phyloP scores from a whole-genome alignment of 805 yeast genomes.

The Kluyveromyces dobzhanskii region DNA sequence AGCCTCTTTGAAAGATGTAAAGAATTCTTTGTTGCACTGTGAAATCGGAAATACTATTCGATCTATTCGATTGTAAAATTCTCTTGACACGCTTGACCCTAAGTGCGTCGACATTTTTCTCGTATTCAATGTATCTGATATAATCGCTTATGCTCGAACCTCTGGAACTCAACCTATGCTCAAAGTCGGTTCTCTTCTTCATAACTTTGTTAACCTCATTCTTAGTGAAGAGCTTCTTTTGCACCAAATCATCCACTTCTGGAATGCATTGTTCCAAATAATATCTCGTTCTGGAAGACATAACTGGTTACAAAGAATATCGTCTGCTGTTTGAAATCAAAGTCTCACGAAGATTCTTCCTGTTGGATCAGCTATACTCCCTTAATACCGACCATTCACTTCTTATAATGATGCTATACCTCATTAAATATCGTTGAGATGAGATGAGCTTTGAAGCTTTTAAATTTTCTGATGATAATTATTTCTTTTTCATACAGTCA shows the following conservation, averaged over 20 bases:
- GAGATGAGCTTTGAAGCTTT: conserved; percentile 7
- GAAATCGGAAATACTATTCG: conserved; percentile 76
- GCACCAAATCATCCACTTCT: conserved; percentile 80
- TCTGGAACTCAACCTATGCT: conserved; percentile 78
- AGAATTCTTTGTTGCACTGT: conserved; percentile 74
- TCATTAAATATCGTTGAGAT: background rate
- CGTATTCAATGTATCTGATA: conserved; percentile 71
- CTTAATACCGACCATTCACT: too few relatives aligned
- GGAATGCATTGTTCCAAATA: conserved; percentile 70
- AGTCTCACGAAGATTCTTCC: too few relatives aligned
- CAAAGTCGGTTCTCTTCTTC: conserved; percentile 93
- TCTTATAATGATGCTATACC: too few relatives aligned
- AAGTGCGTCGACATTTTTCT: conserved; percentile 66
- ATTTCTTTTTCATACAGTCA: conserved; percentile 1
- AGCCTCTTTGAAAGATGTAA: conserved; percentile 77
- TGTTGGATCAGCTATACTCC: too few relatives aligned
- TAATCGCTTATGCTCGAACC: conserved; percentile 75
- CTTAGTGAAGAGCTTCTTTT: conserved; percentile 72
- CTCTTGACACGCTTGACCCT: conserved; percentile 65
- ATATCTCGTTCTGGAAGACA: conserved; percentile 50
- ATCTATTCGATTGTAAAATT: conserved; percentile 43
- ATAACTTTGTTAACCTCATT: conserved; percentile 76
- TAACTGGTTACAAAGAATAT: too few relatives aligned
- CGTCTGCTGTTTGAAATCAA: too few relatives aligned
- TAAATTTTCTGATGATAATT: conserved; percentile 1